phyloP scores from a whole-genome alignment of 192 early-diverging fungal genomes.

The Coemansia aciculifera region DNA sequence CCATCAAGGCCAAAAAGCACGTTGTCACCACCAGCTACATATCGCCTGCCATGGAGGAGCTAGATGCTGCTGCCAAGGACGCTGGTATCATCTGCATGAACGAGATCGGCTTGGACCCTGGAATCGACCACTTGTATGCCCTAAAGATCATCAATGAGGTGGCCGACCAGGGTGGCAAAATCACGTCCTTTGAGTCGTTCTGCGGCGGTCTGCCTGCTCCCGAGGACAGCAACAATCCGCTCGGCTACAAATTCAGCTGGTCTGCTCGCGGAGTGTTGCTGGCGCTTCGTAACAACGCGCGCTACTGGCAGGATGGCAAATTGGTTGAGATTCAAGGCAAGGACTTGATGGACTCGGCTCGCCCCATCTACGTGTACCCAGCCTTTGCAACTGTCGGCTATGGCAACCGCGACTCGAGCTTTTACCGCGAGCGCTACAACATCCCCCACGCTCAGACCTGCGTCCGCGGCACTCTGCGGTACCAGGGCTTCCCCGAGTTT shows the following conservation, averaged over 20 bases:
- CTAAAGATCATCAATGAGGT: conserved; percentile 92
- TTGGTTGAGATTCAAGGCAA: conserved; percentile 78
- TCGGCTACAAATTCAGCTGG: conserved; percentile 99
- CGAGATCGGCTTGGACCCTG: conserved; percentile 98
- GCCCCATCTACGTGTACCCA: conserved; percentile 91
- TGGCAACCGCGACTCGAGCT: conserved; percentile 96
- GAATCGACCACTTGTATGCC: conserved; percentile 95
- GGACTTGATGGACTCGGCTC: conserved; percentile 90
- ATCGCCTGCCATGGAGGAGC: conserved; percentile 89
- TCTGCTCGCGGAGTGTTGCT: conserved; percentile 96
- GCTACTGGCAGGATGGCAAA: conserved; percentile 88
- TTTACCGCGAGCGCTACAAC: conserved; percentile 90
- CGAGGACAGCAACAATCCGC: conserved; percentile 93
- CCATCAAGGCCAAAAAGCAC: conserved; percentile 87
- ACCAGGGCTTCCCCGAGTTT: conserved; percentile 96
- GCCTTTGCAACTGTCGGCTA: conserved; percentile 95
- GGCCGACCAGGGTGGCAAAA: conserved; percentile 76
- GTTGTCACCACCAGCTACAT: conserved; percentile 97
- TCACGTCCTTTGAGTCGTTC: conserved; percentile 89
- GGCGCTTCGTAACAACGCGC: conserved; percentile 92
- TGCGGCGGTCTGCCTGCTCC: conserved; percentile 98
- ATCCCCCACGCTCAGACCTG: conserved; percentile 93
- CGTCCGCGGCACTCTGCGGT: conserved; percentile 92
- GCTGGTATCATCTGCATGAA: conserved; percentile 92
- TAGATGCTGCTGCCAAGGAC: conserved; percentile 80